Evolutionary conservation across 1,284 basidiomycete genomes (phyloP).

Genomic region (Boletus mariae): DNA sequence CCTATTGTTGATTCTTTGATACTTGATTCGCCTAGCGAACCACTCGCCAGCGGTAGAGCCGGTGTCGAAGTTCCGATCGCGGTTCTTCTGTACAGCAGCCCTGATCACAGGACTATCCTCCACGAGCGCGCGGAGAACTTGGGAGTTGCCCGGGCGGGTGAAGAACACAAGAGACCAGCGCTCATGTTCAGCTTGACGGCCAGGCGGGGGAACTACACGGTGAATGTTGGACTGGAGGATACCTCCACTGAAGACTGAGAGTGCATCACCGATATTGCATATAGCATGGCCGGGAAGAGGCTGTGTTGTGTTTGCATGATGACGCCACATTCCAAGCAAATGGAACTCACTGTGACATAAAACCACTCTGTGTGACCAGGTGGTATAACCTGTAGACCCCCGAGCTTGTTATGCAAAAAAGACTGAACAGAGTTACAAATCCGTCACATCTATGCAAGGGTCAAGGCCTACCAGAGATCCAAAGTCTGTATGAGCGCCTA

Average conservation of each 20-base stretch:
- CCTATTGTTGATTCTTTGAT: constrained; percentile 44
- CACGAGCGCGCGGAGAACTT: constrained; percentile 43
- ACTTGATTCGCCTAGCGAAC: constrained; percentile 45
- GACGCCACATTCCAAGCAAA: background rate
- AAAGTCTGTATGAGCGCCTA: constrained; percentile 59
- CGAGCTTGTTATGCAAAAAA: constrained; percentile 66
- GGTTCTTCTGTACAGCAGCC: constrained; percentile 34
- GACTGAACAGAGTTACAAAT: constrained; percentile 37
- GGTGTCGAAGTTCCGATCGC: constrained; percentile 36
- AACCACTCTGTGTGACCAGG: constrained; percentile 65
- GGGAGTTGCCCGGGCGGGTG: constrained; percentile 53
- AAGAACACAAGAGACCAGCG: constrained; percentile 65
- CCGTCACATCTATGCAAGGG: background rate
- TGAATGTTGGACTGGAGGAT: constrained; percentile 57
- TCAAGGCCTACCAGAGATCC: constrained; percentile 40
- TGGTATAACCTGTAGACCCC: constrained; percentile 67
- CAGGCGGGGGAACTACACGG: constrained; percentile 47
- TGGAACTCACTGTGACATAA: constrained; percentile 51
- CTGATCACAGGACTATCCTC: constrained; percentile 50
- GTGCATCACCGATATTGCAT: constrained; percentile 60
- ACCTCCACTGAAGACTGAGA: constrained; percentile 56
- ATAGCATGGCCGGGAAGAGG: constrained; percentile 58
- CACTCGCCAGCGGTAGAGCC: constrained; percentile 46
- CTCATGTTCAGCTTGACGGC: constrained; percentile 41
- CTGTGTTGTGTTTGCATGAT: constrained; percentile 27